Evolutionary conservation across 345 rosid species (phyloP), one percentile per base, ranked within the genome.

Genomic region (Eutrema heterophyllum): DNA sequence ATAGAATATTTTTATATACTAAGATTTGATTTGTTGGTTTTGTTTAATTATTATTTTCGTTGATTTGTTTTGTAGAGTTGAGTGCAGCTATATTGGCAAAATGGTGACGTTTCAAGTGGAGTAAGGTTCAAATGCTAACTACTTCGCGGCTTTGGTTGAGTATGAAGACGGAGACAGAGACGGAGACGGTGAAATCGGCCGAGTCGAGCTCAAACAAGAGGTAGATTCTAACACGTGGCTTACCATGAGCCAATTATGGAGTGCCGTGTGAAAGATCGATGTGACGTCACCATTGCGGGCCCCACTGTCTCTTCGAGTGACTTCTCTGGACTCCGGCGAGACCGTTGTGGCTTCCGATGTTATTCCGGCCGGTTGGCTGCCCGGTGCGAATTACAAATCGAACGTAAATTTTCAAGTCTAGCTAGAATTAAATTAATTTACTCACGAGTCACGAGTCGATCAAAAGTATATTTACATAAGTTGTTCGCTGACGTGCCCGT

Each of bases 201-300:
- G 78, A 0, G 85, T 85, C 6, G 85, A 80, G 12, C 71, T 89
- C 24, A 86, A 85, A 73, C 82, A 81, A 55, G 82, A 85, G 15
- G 30, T 43, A 0, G 79, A 71, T 30, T n/a, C 87, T 0, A 78
- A 78, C 51, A 51, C 75, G 0, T 90, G 93, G 96, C 53, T 81
- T 11, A 62, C 88, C 11, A 85, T 87, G 93, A 81, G 70, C 40
- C 83, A 65, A 1, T 82, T 82, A 0, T 85, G 83, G 87, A 92
- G 96, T 26, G 89, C 90, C 1, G 77, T 81, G 46, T 90, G 93
- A 97, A 76, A 80, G 30, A 78, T 86, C 6, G 62, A 83, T 60
- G 45, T 74, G 0, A 83, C 86, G 11, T 83, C 89, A 0, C 35
- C 72, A 9, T 61, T 90, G 51, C 77, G 48, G 1, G 83, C 85